phyloP scores from a whole-genome alignment of 2,329 filamentous ascomycete genomes.

The Beauveria brongniartii region DNA sequence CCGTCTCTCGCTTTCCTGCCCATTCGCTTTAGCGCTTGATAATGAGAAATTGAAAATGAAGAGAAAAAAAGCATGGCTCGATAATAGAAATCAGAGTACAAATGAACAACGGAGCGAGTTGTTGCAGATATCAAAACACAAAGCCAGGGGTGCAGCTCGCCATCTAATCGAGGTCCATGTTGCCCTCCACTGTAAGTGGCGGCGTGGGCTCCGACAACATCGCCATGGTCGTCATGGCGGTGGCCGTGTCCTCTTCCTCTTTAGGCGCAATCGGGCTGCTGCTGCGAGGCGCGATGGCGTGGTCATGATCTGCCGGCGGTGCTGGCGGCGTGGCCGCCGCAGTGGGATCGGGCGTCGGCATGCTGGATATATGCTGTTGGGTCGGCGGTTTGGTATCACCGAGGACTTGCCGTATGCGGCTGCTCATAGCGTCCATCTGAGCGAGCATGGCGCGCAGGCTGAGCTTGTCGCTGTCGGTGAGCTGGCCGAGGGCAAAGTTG shows the following conservation, averaged over 20 bases:
- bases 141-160: background rate
- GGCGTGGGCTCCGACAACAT: slow-evolving; percentile 31
- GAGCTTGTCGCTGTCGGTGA: slow-evolving; percentile 34
- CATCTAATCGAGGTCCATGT: slow-evolving; percentile 32
- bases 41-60: no score
- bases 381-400: slow-evolving; percentile 19
- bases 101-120: no score
- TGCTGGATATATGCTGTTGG: slow-evolving; percentile 4
- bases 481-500: slow-evolving; percentile 31
- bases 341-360: slow-evolving; percentile 11
- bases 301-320: background rate
- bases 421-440: slow-evolving; percentile 36
- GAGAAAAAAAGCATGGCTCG: no score
- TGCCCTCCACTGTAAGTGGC: slow-evolving; percentile 30
- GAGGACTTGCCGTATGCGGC: slow-evolving; percentile 33
- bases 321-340: slow-evolving; percentile 8
- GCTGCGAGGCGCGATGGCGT: background rate
- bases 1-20: no score
- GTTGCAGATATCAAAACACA: no score
- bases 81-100: no score
- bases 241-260: slow-evolving; percentile 22
- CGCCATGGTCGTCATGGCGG: slow-evolving; percentile 15
- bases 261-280: slow-evolving; percentile 21
- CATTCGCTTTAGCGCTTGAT: no score
- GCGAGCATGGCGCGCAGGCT: slow-evolving; percentile 41